Conservation (phyloP, 2,329 filamentous ascomycete genomes). For the Colletotrichum siamense region DNA sequence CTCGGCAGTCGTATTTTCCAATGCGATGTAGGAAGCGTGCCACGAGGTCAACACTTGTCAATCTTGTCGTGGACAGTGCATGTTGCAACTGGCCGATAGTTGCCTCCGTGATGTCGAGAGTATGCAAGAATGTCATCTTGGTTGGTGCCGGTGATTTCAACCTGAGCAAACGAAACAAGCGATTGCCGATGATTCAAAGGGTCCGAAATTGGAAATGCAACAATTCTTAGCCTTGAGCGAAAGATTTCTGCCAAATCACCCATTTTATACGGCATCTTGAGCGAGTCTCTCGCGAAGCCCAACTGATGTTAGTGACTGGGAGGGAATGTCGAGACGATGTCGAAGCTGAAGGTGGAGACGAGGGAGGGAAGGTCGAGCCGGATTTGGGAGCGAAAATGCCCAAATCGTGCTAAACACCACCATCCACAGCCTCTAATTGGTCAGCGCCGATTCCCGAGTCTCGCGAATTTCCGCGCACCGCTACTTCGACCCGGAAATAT, state of each 20-base stretch:
- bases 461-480: background rate
- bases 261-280: background rate
- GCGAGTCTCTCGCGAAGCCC: background rate
- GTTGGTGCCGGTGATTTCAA: background rate
- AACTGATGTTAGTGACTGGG: background rate
- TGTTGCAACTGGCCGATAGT: constrained; percentile 28
- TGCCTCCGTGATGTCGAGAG: constrained; percentile 29
- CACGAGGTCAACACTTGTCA: constrained; percentile 32
- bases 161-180: background rate
- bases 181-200: background rate
- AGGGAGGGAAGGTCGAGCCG: constrained; percentile 1
- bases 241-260: background rate
- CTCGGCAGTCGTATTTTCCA: constrained; percentile 28
- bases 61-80: constrained; percentile 16
- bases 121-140: background rate
- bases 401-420: background rate
- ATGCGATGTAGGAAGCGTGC: constrained; percentile 31
- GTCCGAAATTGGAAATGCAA: background rate
- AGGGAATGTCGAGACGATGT: background rate
- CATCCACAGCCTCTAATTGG: background rate
- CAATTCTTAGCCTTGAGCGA: fast-evolving
- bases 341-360: background rate
- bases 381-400: background rate
- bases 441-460: background rate
- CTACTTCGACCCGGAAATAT: background rate